Conservation (phyloP, 169 alveolate species). For the Babesia ovata region DNA sequence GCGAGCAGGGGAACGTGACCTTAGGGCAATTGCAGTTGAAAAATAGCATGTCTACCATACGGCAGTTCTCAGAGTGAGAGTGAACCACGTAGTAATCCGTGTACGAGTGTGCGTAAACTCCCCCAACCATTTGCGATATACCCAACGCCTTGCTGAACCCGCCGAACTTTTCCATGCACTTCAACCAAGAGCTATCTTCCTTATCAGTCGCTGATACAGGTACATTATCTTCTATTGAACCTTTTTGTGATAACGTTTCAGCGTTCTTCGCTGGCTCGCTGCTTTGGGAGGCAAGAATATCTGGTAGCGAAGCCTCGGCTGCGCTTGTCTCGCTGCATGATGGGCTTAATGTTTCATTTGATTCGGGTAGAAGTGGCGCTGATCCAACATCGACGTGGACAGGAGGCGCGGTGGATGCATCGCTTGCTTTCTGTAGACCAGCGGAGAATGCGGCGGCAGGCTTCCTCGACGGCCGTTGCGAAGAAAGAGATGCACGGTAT, state of each 20-base stretch:
- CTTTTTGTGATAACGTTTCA: neutral
- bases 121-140: slow-evolving; percentile 29
- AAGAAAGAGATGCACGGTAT: neutral
- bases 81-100: slow-evolving; percentile 24
- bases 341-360: no score
- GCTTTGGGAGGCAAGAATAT: no score
- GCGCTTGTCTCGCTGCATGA: no score
- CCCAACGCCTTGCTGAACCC: slow-evolving; percentile 36
- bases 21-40: slow-evolving; percentile 56
- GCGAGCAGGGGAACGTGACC: slow-evolving; percentile 28
- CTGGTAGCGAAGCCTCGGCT: no score
- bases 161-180: neutral
- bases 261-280: no score
- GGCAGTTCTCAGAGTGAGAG: slow-evolving; percentile 20
- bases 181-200: slow-evolving; percentile 6
- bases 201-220: neutral
- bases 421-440: no score
- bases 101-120: neutral
- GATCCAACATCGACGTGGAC: no score
- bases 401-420: no score
- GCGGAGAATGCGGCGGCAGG: no score
- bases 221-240: neutral
- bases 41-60: slow-evolving; percentile 49
- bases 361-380: no score
- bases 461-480: no score